Evolutionary conservation across 176 grass and related monocot genomes (phyloP).

Genomic region (Poa pratensis): DNA sequence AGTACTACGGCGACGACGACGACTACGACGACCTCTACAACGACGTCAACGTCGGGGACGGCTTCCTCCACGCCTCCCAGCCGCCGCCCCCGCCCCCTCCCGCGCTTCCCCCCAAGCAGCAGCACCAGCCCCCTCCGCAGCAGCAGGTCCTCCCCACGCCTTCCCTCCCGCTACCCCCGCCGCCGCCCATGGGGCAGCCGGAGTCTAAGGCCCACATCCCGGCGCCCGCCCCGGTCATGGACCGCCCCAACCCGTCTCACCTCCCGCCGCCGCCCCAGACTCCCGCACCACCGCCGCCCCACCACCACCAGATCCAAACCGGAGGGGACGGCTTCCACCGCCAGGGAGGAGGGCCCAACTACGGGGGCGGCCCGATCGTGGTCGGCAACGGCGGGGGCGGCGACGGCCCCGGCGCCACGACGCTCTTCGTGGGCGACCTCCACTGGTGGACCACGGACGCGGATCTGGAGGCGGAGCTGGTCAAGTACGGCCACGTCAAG

Average conservation of each 20-base stretch:
- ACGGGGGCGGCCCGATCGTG: constrained; percentile 43
- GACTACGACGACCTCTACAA: constrained; percentile 82
- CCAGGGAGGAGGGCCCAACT: constrained; percentile 46
- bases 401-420: constrained; percentile 54
- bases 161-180: constrained; percentile 39
- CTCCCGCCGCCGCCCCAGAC: constrained; percentile 42
- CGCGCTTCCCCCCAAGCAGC: background rate
- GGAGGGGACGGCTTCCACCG: constrained; percentile 63
- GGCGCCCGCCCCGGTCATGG: constrained; percentile 40
- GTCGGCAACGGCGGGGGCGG: constrained; percentile 51
- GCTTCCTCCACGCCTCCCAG: constrained; percentile 54
- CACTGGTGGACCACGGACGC: constrained; percentile 92
- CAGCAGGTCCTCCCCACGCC: background rate
- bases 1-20: constrained; percentile 87
- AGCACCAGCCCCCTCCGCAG: constrained; percentile 29
- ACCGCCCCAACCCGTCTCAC: constrained; percentile 35
- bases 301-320: constrained; percentile 35
- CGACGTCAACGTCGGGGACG: constrained; percentile 79
- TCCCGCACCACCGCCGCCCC: constrained; percentile 20
- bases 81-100: constrained; percentile 18
- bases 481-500: constrained; percentile 77
- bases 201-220: constrained; percentile 56
- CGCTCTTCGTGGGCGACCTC: constrained; percentile 80
- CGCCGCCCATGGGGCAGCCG: constrained; percentile 33
- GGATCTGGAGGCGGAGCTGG: constrained; percentile 63